phyloP scores from a whole-genome alignment of 306 rosid genomes.

The Fragaria vesca region DNA sequence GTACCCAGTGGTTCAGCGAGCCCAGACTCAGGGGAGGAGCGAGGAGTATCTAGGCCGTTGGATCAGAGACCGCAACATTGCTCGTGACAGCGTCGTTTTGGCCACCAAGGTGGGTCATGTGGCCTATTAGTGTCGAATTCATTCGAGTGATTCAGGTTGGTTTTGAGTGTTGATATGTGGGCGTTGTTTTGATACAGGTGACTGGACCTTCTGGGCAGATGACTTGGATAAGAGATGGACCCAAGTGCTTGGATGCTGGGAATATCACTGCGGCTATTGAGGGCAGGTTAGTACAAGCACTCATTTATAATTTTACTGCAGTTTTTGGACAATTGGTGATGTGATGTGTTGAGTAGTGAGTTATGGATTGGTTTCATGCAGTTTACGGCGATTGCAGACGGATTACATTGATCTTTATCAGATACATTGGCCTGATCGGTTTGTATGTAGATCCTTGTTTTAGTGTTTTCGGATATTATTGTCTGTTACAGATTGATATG shows the following conservation, averaged over 20 bases:
- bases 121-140: neutral
- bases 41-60: slow-evolving; percentile 87
- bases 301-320: neutral
- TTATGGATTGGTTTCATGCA: slow-evolving; percentile 37
- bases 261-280: slow-evolving; percentile 76
- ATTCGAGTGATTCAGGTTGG: neutral
- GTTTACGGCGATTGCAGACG: slow-evolving; percentile 67
- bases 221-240: slow-evolving; percentile 96
- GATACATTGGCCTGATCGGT: slow-evolving; percentile 99
- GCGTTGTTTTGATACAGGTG: slow-evolving; percentile 41
- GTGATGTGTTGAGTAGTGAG: neutral
- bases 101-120: slow-evolving; percentile 66
- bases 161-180: neutral
- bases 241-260: slow-evolving; percentile 58
- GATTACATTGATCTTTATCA: slow-evolving; percentile 93
- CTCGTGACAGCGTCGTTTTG: slow-evolving; percentile 57
- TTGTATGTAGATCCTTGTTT: slow-evolving; percentile 47
- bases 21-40: slow-evolving; percentile 70
- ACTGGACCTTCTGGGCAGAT: slow-evolving; percentile 93
- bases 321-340: neutral
- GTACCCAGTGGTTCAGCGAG: slow-evolving; percentile 93
- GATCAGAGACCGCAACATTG: slow-evolving; percentile 52
- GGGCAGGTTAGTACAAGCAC: slow-evolving; percentile 42
- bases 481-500: neutral
- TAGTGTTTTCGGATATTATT: slow-evolving; percentile 10